A percentile compares a stretch with the other conserved stretches of the same genome.
Conservation (phyloP, 169 alveolate species). For the Plasmodium gonderi region DNA sequence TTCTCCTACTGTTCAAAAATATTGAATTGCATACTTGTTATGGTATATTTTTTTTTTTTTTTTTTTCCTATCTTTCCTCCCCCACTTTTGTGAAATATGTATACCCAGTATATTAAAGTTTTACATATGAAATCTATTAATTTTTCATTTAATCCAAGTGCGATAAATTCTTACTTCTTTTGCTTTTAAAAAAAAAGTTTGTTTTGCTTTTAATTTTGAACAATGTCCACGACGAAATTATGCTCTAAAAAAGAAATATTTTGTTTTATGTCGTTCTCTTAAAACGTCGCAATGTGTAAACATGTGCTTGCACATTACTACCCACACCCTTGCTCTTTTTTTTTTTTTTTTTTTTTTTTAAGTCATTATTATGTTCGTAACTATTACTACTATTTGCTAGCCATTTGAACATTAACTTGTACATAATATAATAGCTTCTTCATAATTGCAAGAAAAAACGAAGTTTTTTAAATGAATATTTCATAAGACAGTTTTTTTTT, state of each 20-base stretch:
- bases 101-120: not conserved
- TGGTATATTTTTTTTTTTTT: constrained; percentile 25
- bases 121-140: not conserved
- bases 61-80: not conserved
- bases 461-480: not conserved
- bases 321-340: too few species aligned
- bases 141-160: not conserved
- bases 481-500: too few species aligned
- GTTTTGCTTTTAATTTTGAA: not conserved
- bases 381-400: not conserved
- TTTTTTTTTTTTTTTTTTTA: not conserved
- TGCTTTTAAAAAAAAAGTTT: constrained; percentile 9
- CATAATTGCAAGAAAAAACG: not conserved
- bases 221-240: not conserved
- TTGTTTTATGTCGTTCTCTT: not conserved
- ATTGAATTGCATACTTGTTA: not conserved
- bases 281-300: not conserved
- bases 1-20: not conserved
- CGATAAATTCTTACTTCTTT: not conserved
- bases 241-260: not conserved
- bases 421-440: too few species aligned
- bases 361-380: not conserved
- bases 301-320: too few species aligned
- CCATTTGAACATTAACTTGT: not conserved
- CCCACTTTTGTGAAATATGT: not conserved